Conservation (phyloP, 2,329 filamentous ascomycete genomes). For the Dactylella cylindrospora region DNA sequence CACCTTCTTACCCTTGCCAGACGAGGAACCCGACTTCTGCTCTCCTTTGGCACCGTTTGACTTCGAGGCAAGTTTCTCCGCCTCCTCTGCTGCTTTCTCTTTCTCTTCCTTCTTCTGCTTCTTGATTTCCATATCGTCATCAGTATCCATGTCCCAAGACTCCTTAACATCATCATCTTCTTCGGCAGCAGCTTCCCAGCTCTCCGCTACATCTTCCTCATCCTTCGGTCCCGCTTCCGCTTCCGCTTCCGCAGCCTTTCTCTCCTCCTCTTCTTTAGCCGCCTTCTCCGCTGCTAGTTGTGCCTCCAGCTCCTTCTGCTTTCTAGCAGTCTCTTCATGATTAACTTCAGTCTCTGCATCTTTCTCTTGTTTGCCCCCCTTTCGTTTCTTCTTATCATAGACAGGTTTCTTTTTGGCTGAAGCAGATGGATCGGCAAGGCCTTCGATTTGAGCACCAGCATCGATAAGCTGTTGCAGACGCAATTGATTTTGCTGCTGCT, state of each 20-base stretch:
- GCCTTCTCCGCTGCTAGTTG: slow-evolving; percentile 51
- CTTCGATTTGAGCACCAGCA: slow-evolving; percentile 72
- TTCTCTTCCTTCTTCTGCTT: slow-evolving; percentile 49
- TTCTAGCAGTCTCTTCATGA: slow-evolving; percentile 55
- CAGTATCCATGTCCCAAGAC: slow-evolving; percentile 86
- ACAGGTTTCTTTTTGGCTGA: slow-evolving; percentile 73
- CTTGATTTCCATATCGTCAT: slow-evolving; percentile 60
- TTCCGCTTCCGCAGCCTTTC: slow-evolving; percentile 65
- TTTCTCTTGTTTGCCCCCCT: slow-evolving; percentile 63
- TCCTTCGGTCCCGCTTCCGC: slow-evolving; percentile 62
- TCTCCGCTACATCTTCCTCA: slow-evolving; percentile 65
- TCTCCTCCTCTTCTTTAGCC: slow-evolving; percentile 66
- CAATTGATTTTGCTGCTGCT: slow-evolving; percentile 74
- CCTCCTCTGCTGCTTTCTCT: slow-evolving; percentile 25
- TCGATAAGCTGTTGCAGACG: slow-evolving; percentile 84
- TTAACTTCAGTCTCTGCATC: slow-evolving; percentile 56
- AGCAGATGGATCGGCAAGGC: slow-evolving; percentile 49
- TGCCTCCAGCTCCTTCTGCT: slow-evolving; percentile 71
- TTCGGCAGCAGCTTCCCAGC: slow-evolving; percentile 83
- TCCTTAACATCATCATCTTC: slow-evolving; percentile 80
- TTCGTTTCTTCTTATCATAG: slow-evolving; percentile 75
- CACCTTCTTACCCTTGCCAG: slow-evolving; percentile 50
- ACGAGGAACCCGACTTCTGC: slow-evolving; percentile 2
- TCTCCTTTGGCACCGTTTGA: slow-evolving; percentile 38
- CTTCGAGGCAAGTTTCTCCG: slow-evolving; percentile 26